These are phyloP conservation scores for Colletotrichum scovillei DNA, from an alignment of 2,329 filamentous ascomycete genomes.

Conservation along the genomic window DNA sequence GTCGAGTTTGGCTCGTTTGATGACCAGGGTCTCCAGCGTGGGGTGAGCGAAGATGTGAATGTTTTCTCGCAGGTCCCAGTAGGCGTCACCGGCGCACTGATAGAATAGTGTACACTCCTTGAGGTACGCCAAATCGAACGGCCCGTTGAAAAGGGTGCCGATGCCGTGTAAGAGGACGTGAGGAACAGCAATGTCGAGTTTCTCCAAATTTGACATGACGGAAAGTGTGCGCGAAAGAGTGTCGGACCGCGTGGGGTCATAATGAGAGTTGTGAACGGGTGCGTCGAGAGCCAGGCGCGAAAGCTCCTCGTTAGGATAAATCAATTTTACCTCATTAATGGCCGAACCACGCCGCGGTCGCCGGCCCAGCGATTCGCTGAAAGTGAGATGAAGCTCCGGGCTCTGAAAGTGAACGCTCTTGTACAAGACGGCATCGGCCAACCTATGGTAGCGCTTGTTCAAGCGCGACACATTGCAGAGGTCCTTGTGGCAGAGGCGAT, in stretches of 20 bases:
- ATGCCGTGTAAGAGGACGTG: slow-evolving; percentile 56
- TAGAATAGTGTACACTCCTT: slow-evolving; percentile 60
- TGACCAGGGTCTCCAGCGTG: slow-evolving; percentile 57
- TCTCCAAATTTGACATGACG: slow-evolving; percentile 62
- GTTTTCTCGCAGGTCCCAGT: slow-evolving; percentile 63
- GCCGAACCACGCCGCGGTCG: slow-evolving; percentile 59
- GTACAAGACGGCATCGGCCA: slow-evolving; percentile 60
- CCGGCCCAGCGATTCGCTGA: slow-evolving; percentile 58
- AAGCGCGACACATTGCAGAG: slow-evolving; percentile 56
- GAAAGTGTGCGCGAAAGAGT: slow-evolving; percentile 58
- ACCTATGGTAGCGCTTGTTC: slow-evolving; percentile 53
- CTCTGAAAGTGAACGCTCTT: slow-evolving; percentile 58
- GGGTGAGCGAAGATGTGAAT: slow-evolving; percentile 64
- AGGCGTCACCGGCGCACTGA: slow-evolving; percentile 54
- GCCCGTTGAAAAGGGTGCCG: slow-evolving; percentile 60
- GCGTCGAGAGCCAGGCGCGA: slow-evolving; percentile 53
- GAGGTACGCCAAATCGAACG: slow-evolving; percentile 61
- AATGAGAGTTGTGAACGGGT: slow-evolving; percentile 47
- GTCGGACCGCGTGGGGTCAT: slow-evolving; percentile 49
- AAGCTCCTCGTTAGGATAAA: slow-evolving; percentile 56
- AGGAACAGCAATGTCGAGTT: slow-evolving; percentile 58
- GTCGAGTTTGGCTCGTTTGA: slow-evolving; percentile 57
- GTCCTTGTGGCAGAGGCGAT: slow-evolving; percentile 47
- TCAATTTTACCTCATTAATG: slow-evolving; percentile 57
- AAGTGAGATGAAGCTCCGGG: slow-evolving; percentile 59